A percentile compares a stretch with the other conserved stretches of the same genome.
Conservation (phyloP, 2,329 filamentous ascomycete genomes). For the Cryphonectria carpinicola region DNA sequence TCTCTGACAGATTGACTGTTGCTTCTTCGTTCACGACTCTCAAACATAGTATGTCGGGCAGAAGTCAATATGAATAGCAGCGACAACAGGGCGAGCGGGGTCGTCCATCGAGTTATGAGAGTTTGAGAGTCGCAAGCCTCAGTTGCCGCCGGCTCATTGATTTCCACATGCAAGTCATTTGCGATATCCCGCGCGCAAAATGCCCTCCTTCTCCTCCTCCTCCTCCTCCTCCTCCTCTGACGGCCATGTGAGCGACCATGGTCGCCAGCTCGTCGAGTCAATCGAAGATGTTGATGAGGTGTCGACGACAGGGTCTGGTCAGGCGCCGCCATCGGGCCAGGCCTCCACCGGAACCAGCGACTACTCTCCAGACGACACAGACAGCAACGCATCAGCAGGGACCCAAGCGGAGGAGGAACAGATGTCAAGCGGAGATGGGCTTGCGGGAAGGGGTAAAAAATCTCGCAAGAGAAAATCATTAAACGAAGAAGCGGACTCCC, state of each 20-base stretch:
- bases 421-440: not conserved
- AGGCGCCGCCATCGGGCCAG: slow-evolving; percentile 17
- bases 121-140: too few relatives aligned
- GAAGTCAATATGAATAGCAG: not conserved
- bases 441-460: too few relatives aligned
- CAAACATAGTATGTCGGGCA: not conserved
- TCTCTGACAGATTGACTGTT: not conserved
- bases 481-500: not conserved
- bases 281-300: slow-evolving; percentile 5
- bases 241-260: slow-evolving; percentile 17
- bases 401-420: not conserved
- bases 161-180: not conserved
- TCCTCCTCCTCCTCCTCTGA: not conserved
- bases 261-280: slow-evolving; percentile 9
- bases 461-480: slow-evolving; percentile 22
- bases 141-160: not conserved
- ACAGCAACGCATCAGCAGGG: not conserved
- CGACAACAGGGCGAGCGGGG: not conserved
- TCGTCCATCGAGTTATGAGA: too few relatives aligned
- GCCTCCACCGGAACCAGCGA: slow-evolving; percentile 2
- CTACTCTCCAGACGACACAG: slow-evolving; percentile 6
- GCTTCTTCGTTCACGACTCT: not conserved
- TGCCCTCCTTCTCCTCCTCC: slow-evolving; percentile 7
- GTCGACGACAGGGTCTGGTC: not conserved
- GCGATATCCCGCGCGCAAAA: not conserved